Percentiles rank a stretch among this genome's conserved stretches.
phyloP scores from a whole-genome alignment of 2,329 filamentous ascomycete genomes.

The Aspergillus sp. region DNA sequence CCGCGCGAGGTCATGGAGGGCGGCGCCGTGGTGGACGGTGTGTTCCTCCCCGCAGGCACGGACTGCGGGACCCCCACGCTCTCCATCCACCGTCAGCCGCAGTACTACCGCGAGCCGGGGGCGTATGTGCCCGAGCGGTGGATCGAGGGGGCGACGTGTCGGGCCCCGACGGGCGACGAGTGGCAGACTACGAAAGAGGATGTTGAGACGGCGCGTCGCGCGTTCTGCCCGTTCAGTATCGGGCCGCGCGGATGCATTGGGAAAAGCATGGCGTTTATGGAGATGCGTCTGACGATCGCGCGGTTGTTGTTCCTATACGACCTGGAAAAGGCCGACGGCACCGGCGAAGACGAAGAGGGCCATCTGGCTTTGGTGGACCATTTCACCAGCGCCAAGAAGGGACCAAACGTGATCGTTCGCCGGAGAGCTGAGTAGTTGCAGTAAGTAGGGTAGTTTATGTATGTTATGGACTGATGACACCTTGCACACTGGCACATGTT shows the following conservation, averaged over 20 bases:
- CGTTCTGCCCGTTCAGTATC: constrained; percentile 63
- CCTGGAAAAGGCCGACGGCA: constrained; percentile 32
- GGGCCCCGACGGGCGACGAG: constrained; percentile 31
- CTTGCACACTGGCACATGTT: no score
- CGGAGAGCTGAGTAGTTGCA: not conserved
- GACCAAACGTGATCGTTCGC: constrained; percentile 31
- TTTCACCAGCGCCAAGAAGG: constrained; percentile 37
- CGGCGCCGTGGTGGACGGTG: constrained; percentile 36
- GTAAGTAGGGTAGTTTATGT: not conserved
- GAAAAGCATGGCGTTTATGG: constrained; percentile 43
- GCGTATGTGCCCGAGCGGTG: constrained; percentile 64
- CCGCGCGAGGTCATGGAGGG: constrained; percentile 39
- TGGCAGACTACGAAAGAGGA: constrained; percentile 50
- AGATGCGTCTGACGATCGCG: constrained; percentile 40
- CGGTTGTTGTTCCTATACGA: constrained; percentile 40
- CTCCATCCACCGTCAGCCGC: constrained; percentile 64
- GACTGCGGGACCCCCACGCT: constrained; percentile 66
- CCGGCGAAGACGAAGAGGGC: constrained; percentile 33
- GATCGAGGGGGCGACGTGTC: constrained; percentile 50
- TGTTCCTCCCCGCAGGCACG: constrained; percentile 49
- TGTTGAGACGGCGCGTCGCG: constrained; percentile 55
- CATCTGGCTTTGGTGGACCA: constrained; percentile 38
- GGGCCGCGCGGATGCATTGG: constrained; percentile 43
- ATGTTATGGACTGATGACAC: not conserved
- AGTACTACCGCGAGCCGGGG: constrained; percentile 61